Base-by-base conservation (phyloP, 345 rosid genomes). In the Salix purpurea region DNA sequence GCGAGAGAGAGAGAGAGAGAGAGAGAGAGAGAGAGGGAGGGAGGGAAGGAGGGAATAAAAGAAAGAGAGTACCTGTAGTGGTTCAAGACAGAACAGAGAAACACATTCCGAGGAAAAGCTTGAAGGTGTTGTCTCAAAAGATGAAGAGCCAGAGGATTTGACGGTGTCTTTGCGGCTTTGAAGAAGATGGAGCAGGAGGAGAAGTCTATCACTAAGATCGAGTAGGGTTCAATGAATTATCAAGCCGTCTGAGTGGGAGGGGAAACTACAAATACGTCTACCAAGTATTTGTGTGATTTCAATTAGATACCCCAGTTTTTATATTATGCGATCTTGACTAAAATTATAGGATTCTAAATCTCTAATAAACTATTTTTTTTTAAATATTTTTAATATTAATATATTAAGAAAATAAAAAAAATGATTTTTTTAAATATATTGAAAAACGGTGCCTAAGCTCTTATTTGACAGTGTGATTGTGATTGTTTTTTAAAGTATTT, bases 131-230 rank as follows among this genome's bases (percentile, higher is more conserved):
- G 40, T 34, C 30, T 39, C 34, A 21, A 15, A 4, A 50, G 36
- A 39, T 58, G 39, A 54, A 54, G 26, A 75, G 78, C 67, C 78
- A 75, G 78, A 9, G 72, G 50, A 46, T 12, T 46, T 14, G 50
- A 46, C 50, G 5, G 23, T 18, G 58, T 18, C 58, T 52, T 52
- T 52, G 23, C 58, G 21, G 58, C 58, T 18, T 11, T 0, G 62
- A 23, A 58, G 62, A 58, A 58, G 50, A 46, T 46, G 50, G 50
- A 46, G 16, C 44, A 13, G 15, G 50, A 46, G 16, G 50, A 44
- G 62, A n/a, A n/a, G 44, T 10, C 13, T 58, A 58, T 21, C 62
- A 26, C 62, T 9, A 21, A 8, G 12, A 26, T 11, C 0, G n/a
- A 12, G 62, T 4, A 23, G 28, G 62, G 62, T 58, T 58, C 4